Conservation (phyloP, 176 grass and related monocot genomes). For the Oropetium thomaeum region DNA sequence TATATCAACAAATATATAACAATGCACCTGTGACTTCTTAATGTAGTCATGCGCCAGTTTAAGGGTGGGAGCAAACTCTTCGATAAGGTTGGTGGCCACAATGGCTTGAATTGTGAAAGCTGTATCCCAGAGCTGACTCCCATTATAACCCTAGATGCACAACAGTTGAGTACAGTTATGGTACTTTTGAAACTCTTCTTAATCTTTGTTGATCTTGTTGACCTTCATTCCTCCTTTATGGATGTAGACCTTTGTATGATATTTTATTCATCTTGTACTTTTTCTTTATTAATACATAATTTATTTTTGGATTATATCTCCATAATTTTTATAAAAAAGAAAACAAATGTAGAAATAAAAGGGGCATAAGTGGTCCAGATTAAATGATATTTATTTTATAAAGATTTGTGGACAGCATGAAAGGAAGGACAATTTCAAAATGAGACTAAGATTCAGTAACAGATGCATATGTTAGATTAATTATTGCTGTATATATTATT, state of each 20-base stretch:
- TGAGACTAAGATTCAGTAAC: constrained; percentile 21
- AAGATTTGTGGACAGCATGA: not conserved
- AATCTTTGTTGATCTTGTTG: not conserved
- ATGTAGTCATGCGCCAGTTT: constrained; percentile 70
- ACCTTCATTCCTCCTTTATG: not conserved
- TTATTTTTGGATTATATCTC: no score
- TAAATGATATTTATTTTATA: not conserved
- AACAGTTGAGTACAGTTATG: constrained; percentile 8
- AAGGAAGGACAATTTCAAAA: not conserved
- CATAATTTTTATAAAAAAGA: not conserved
- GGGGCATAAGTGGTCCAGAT: not conserved
- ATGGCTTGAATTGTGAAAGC: constrained; percentile 90
- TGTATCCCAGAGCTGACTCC: constrained; percentile 89
- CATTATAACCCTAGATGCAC: constrained; percentile 72
- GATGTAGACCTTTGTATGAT: no score
- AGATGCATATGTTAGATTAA: constrained; percentile 7
- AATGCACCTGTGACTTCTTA: constrained; percentile 63
- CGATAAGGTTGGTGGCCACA: constrained; percentile 50
- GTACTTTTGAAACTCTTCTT: not conserved
- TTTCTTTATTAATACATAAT: not conserved
- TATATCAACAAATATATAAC: not conserved
- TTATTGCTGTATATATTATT: not conserved
- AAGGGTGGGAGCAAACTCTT: constrained; percentile 64
- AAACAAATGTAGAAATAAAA: not conserved
- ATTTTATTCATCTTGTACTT: not conserved